These are phyloP conservation scores for Coemansia sp. DNA, from an alignment of 192 early-diverging fungal genomes.

Conservation along the genomic window DNA sequence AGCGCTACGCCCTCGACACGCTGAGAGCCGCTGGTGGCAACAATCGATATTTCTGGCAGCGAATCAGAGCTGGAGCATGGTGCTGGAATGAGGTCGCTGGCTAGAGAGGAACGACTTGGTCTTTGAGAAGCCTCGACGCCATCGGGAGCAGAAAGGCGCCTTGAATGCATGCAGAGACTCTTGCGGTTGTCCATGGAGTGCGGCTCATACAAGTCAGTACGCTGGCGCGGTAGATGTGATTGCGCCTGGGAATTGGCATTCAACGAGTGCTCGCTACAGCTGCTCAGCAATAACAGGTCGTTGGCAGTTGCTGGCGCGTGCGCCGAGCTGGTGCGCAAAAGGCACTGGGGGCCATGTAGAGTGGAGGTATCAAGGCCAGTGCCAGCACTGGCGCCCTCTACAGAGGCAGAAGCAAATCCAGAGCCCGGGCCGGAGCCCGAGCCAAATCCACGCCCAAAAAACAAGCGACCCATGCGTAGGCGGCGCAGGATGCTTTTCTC, in stretches of 20 bases:
- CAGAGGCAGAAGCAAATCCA: slow-evolving; percentile 4
- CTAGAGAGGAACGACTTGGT: slow-evolving; percentile 17
- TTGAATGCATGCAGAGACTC: slow-evolving; percentile 38
- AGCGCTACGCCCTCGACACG: not conserved
- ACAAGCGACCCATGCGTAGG: slow-evolving; percentile 45
- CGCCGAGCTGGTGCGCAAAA: slow-evolving; percentile 36
- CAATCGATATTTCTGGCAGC: not conserved
- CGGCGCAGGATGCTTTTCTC: slow-evolving; percentile 43
- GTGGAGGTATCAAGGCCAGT: not conserved
- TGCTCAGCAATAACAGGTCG: slow-evolving; percentile 1
- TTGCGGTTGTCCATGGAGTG: slow-evolving; percentile 20
- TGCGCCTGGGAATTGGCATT: slow-evolving; percentile 8
- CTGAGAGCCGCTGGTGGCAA: not conserved
- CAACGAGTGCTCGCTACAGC: not conserved
- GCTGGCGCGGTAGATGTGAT: not conserved
- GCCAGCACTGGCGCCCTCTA: slow-evolving; percentile 13
- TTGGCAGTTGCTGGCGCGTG: slow-evolving; percentile 15
- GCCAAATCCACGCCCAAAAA: slow-evolving; percentile 32
- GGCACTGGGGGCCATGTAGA: slow-evolving; percentile 5
- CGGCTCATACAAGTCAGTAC: not conserved
- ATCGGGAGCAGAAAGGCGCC: slow-evolving; percentile 49
- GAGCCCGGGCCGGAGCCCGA: not conserved
- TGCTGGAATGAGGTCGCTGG: not conserved
- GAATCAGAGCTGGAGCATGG: not conserved
- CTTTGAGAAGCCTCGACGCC: slow-evolving; percentile 22